These are phyloP conservation scores for Fusarium sp. DNA, from an alignment of 2,329 filamentous ascomycete genomes.

Conservation along the genomic window DNA sequence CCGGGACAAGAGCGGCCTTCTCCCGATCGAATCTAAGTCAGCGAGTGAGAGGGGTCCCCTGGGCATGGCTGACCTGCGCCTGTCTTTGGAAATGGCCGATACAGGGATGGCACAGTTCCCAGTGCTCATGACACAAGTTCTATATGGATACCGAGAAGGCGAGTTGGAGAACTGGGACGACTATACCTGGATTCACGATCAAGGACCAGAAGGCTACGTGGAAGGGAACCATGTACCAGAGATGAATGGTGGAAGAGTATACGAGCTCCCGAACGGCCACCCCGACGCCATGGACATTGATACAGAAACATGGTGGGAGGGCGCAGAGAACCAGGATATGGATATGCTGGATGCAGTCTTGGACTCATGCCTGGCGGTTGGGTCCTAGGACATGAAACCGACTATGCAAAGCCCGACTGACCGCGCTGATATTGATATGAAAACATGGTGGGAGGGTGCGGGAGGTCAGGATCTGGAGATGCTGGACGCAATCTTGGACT, in stretches of 20 bases:
- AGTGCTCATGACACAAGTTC: slow-evolving; percentile 72
- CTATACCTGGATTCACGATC: slow-evolving; percentile 61
- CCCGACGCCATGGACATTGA: slow-evolving; percentile 68
- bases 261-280: slow-evolving; percentile 58
- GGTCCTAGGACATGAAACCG: slow-evolving; percentile 42
- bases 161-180: slow-evolving; percentile 73
- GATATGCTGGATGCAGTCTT: slow-evolving; percentile 63
- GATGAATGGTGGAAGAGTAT: slow-evolving; percentile 49
- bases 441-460: slow-evolving; percentile 69
- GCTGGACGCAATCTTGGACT: slow-evolving; percentile 65
- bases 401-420: slow-evolving; percentile 42
- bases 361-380: slow-evolving; percentile 62
- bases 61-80: slow-evolving; percentile 77
- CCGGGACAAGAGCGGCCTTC: slow-evolving; percentile 76
- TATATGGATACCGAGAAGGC: slow-evolving; percentile 75
- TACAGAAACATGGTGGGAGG: slow-evolving; percentile 67
- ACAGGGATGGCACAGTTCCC: slow-evolving; percentile 80
- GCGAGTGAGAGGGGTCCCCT: slow-evolving; percentile 75
- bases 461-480: slow-evolving; percentile 59
- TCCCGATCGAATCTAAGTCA: slow-evolving; percentile 82
- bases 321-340: slow-evolving; percentile 61
- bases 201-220: slow-evolving; percentile 40
- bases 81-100: slow-evolving; percentile 79
- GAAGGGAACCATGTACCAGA: slow-evolving; percentile 46
- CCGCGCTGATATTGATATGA: slow-evolving; percentile 61